Evolutionary conservation across 345 rosid genomes (phyloP).

Genomic region (Lepidium aucheri): DNA sequence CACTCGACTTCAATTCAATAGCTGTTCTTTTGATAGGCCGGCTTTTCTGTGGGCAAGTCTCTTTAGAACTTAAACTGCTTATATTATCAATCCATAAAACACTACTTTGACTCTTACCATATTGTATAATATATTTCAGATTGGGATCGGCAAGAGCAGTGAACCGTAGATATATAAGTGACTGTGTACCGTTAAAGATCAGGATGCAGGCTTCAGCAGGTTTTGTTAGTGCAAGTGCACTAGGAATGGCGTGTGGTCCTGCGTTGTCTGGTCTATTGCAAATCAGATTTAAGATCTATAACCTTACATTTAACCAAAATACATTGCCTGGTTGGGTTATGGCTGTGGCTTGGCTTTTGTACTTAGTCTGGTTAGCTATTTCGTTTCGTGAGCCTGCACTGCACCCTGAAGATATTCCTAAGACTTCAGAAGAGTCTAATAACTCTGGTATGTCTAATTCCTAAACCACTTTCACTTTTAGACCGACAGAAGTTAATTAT

Average conservation of each 20-base stretch:
- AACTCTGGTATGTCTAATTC: slow-evolving; percentile 31
- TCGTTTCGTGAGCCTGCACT: slow-evolving; percentile 68
- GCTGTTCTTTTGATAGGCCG: slow-evolving; percentile 69
- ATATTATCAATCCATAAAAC: background rate
- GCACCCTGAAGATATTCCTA: slow-evolving; percentile 33
- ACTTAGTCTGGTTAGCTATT: slow-evolving; percentile 70
- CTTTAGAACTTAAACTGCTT: background rate
- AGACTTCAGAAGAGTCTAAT: slow-evolving; percentile 24
- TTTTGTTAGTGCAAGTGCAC: slow-evolving; percentile 99
- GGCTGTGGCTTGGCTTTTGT: slow-evolving; percentile 83
- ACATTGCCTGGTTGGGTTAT: slow-evolving; percentile 99
- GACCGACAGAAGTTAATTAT: background rate
- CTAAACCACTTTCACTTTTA: background rate
- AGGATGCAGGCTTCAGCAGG: slow-evolving; percentile 99
- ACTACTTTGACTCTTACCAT: background rate
- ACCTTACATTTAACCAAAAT: slow-evolving; percentile 63
- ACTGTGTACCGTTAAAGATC: slow-evolving; percentile 80
- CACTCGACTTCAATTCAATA: slow-evolving; percentile 69
- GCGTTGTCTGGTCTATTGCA: slow-evolving; percentile 94
- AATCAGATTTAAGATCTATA: slow-evolving; percentile 61
- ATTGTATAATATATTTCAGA: slow-evolving; percentile 30
- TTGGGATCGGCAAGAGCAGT: slow-evolving; percentile 99
- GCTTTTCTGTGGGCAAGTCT: slow-evolving; percentile 82
- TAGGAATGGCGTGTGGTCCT: slow-evolving; percentile 99
- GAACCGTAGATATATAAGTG: slow-evolving; percentile 92